Evolutionary conservation across 345 rosid species (phyloP).

Genomic region (Euphorbia tirucalli): DNA sequence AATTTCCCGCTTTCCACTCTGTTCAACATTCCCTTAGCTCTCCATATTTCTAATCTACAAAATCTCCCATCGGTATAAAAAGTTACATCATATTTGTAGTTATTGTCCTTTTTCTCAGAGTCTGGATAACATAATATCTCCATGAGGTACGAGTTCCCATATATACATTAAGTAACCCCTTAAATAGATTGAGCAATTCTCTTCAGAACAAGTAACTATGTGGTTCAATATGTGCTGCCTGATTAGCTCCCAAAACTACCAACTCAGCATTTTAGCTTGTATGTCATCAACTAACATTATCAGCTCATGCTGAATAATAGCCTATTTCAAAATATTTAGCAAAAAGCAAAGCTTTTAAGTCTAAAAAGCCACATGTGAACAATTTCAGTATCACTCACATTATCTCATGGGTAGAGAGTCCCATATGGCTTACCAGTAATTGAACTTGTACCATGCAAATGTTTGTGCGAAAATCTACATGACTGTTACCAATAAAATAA

Average conservation of each 20-base stretch:
- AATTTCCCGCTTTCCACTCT: not conserved
- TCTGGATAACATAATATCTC: not conserved
- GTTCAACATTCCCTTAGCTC: not conserved
- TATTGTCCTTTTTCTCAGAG: not conserved
- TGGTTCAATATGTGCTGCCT: not conserved
- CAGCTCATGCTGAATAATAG: slow-evolving; percentile 3
- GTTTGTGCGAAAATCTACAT: not conserved
- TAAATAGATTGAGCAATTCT: slow-evolving; percentile 3
- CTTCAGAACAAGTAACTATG: not conserved
- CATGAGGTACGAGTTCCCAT: not conserved
- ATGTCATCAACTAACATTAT: slow-evolving; percentile 7
- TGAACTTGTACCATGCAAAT: not conserved
- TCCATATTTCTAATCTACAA: not conserved
- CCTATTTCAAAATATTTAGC: slow-evolving; percentile 5
- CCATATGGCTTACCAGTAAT: not conserved
- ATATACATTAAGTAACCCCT: not conserved
- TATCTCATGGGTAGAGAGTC: not conserved
- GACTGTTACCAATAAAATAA: not conserved
- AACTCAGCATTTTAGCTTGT: not conserved
- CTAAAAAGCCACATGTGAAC: not conserved
- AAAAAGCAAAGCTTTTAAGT: not conserved
- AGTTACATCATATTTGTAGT: not conserved
- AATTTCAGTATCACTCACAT: slow-evolving; percentile 1
- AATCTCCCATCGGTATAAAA: not conserved
- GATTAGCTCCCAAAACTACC: slow-evolving; percentile 13